phyloP scores from a whole-genome alignment of 495 filamentous ascomycete genomes.

The Annulohypoxylon maeteangense region DNA sequence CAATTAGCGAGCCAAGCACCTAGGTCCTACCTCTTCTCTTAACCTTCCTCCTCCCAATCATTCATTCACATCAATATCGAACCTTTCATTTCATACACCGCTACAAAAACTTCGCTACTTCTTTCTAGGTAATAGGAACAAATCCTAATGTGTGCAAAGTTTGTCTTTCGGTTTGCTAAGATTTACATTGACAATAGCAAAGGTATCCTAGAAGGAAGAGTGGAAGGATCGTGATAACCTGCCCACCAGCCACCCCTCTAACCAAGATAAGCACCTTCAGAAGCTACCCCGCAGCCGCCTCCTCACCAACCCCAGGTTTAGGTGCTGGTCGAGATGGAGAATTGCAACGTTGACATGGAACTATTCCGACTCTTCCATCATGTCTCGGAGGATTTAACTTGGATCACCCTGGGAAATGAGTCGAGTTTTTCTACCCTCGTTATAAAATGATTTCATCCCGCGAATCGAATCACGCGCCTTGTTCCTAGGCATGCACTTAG shows the following conservation, averaged over 20 bases:
- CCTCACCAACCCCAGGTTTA: constrained; percentile 34
- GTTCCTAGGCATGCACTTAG: constrained; percentile 2
- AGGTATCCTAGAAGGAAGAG: neutral
- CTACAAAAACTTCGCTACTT: no score
- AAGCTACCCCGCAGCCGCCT: constrained; percentile 38
- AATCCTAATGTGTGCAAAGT: neutral
- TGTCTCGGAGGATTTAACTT: constrained; percentile 21
- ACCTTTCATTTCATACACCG: neutral
- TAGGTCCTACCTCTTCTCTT: neutral
- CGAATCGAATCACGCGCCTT: constrained; percentile 27
- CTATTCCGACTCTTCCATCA: constrained; percentile 20
- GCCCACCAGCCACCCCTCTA: constrained; percentile 8
- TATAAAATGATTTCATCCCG: constrained; percentile 7
- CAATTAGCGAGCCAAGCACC: neutral
- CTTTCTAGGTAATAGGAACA: no score
- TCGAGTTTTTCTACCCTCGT: constrained; percentile 5
- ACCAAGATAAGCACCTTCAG: neutral
- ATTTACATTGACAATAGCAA: neutral
- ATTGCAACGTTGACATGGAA: constrained; percentile 28
- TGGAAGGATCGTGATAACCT: neutral
- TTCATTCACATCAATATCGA: neutral
- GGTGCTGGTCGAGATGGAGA: constrained; percentile 27
- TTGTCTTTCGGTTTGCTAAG: neutral
- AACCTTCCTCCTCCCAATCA: neutral
- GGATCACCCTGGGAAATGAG: constrained; percentile 10